Conservation (phyloP, 805 yeast species). For the Starmerella stellata region DNA sequence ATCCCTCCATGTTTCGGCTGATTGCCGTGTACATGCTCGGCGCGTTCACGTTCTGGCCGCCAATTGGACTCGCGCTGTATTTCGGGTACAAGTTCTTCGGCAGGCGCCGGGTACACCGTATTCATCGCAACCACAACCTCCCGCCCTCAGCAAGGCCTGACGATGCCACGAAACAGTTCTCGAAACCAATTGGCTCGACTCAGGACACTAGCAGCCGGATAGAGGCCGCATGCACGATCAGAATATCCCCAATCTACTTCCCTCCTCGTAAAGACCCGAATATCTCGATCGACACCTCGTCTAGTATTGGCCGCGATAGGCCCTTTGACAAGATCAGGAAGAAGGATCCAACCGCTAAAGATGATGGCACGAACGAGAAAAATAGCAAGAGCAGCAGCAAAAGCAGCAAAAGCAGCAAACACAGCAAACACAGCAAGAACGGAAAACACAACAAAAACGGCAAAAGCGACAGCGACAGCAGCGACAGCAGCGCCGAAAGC, state of each 20-base stretch:
- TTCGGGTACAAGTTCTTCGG: constrained; percentile 14
- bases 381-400: background rate
- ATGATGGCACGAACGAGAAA: background rate
- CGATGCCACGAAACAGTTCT: background rate
- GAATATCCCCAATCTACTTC: background rate
- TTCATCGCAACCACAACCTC: too few species aligned
- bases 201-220: background rate
- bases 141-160: too few species aligned
- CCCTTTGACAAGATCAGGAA: background rate
- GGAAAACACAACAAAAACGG: background rate
- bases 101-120: background rate
- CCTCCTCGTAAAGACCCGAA: background rate
- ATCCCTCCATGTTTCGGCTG: background rate
- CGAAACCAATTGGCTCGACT: background rate
- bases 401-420: background rate
- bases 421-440: background rate
- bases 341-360: background rate
- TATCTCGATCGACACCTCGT: background rate
- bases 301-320: background rate
- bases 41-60: constrained; percentile 64
- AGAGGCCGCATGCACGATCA: background rate
- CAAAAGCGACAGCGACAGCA: background rate
- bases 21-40: constrained; percentile 47
- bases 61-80: constrained; percentile 28
- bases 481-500: too few species aligned